These are phyloP conservation scores for Medicago ruthenica DNA, from an alignment of 306 rosid species.

Conservation along the genomic window DNA sequence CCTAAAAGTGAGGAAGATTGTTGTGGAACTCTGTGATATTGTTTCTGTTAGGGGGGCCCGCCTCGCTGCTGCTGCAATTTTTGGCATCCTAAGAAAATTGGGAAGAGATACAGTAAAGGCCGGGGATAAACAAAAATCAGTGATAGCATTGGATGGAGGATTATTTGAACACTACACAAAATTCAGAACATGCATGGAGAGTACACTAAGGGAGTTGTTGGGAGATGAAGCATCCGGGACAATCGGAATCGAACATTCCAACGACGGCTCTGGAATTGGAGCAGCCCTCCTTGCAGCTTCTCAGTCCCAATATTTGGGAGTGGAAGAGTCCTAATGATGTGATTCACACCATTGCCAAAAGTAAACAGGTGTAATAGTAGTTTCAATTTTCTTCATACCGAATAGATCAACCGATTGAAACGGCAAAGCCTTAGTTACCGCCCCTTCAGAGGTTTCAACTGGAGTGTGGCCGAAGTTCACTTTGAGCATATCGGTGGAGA, in stretches of 20 bases:
- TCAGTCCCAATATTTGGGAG: constrained; percentile 77
- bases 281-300: constrained; percentile 98
- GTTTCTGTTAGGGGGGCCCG: constrained; percentile 90
- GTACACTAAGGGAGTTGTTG: constrained; percentile 75
- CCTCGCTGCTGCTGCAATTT: constrained; percentile 82
- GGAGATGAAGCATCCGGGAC: constrained; percentile 72
- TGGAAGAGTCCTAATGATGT: constrained; percentile 58
- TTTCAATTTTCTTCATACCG: constrained; percentile 50
- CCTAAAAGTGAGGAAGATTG: constrained; percentile 70
- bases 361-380: constrained; percentile 43
- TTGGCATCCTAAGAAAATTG: constrained; percentile 82
- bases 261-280: constrained; percentile 95
- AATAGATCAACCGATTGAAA: constrained; percentile 42
- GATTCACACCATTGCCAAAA: constrained; percentile 35
- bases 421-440: constrained; percentile 48
- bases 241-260: constrained; percentile 68
- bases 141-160: constrained; percentile 90
- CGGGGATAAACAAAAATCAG: constrained; percentile 78
- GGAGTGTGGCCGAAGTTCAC: constrained; percentile 39
- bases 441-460: constrained; percentile 42
- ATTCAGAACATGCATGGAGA: constrained; percentile 81
- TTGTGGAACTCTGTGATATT: constrained; percentile 68
- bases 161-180: constrained; percentile 81
- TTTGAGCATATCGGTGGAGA: constrained; percentile 27
- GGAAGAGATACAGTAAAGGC: constrained; percentile 77